A percentile compares a stretch with the other conserved stretches of the same genome.
Evolutionary conservation across 2,329 filamentous ascomycete genomes (phyloP).

Genomic region (Trichoderma pleuroti): DNA sequence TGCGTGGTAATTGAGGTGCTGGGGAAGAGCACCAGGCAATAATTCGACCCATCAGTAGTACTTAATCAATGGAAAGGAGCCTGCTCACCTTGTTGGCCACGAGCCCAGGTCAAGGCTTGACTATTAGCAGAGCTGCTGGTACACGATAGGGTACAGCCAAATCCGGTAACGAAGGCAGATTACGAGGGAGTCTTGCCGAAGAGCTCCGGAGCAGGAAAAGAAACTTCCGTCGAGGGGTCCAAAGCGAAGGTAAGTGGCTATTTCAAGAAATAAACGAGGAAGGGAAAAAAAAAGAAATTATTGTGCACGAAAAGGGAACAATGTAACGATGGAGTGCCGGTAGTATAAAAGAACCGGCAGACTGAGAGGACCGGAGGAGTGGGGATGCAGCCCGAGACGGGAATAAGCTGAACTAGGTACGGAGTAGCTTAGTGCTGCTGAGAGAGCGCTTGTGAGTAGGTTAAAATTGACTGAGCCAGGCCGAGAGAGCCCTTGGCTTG

Average conservation of each 20-base stretch:
- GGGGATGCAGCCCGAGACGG: constrained; percentile 17
- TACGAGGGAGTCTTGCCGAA: neutral
- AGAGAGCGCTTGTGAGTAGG: constrained; percentile 4
- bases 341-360: constrained; percentile 19
- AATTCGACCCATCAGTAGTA: neutral
- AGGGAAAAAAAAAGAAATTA: constrained; percentile 7
- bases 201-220: neutral
- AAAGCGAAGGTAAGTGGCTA: neutral
- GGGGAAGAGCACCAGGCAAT: neutral
- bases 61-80: neutral
- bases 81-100: neutral
- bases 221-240: neutral
- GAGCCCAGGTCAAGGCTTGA: neutral
- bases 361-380: constrained; percentile 18
- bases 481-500: constrained; percentile 15
- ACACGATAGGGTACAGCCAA: neutral
- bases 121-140: neutral
- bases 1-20: neutral
- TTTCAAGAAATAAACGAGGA: neutral
- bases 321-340: constrained; percentile 17
- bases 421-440: constrained; percentile 17
- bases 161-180: neutral
- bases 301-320: constrained; percentile 6
- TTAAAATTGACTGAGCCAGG: constrained; percentile 15
- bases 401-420: constrained; percentile 23